Evolutionary conservation across 73 alveolate species (phyloP).

Genomic region (Tetrahymena borealis): DNA sequence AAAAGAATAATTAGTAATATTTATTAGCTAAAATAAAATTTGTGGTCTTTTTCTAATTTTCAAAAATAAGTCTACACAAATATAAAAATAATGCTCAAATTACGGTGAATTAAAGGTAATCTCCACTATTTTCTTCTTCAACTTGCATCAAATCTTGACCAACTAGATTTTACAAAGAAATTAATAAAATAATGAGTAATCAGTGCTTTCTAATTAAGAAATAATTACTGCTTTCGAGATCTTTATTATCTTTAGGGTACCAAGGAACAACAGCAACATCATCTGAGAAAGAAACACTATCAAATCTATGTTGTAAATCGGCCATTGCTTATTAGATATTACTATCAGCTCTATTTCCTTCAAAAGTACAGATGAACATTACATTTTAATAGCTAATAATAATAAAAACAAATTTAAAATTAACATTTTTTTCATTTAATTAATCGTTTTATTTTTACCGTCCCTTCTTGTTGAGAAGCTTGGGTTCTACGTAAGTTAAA

Average conservation of each 20-base stretch:
- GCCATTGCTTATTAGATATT: neutral
- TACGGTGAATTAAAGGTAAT: conserved; percentile 8
- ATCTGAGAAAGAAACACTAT: neutral
- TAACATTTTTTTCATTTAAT: too few species aligned
- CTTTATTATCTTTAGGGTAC: conserved; percentile 11
- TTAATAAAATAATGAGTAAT: conserved; percentile 4
- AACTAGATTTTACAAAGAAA: neutral
- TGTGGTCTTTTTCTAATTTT: too few species aligned
- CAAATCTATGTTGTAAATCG: neutral
- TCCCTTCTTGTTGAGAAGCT: neutral
- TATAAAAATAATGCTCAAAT: neutral
- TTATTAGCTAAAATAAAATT: too few species aligned
- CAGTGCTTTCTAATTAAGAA: neutral
- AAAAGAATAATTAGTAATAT: too few species aligned
- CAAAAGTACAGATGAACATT: neutral
- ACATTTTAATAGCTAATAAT: neutral
- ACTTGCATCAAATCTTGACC: conserved; percentile 11
- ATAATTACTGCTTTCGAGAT: neutral
- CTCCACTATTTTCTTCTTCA: conserved; percentile 4
- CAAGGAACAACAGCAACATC: conserved; percentile 13
- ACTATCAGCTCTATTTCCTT: neutral
- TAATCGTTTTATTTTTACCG: neutral
- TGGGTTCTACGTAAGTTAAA: neutral
- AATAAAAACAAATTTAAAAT: neutral
- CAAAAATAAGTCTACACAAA: too few species aligned